Percentiles rank a stretch among this genome's conserved stretches.
These are phyloP conservation scores for Pyrenophora graminea DNA, from an alignment of 2,329 filamentous ascomycete genomes.

Conservation along the genomic window DNA sequence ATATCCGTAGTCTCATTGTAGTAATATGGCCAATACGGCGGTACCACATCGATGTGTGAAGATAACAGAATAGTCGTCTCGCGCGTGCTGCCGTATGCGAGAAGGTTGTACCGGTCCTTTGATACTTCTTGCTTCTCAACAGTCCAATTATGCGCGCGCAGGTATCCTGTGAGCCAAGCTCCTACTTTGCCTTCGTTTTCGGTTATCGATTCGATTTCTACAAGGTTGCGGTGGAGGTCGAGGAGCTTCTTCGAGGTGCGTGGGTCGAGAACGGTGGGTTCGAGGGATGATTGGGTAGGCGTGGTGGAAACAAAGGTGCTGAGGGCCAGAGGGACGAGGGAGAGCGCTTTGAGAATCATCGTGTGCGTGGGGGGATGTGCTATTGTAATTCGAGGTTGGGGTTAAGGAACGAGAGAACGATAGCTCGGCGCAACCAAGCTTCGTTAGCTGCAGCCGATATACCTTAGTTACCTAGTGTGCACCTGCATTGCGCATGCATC, in stretches of 20 bases:
- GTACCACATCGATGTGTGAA: slow-evolving; percentile 77
- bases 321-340: slow-evolving; percentile 18
- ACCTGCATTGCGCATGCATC: background rate
- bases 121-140: slow-evolving; percentile 63
- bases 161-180: slow-evolving; percentile 68
- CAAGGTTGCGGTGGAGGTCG: slow-evolving; percentile 73
- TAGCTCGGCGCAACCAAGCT: background rate
- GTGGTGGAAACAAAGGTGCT: slow-evolving; percentile 11
- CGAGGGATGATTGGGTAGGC: slow-evolving; percentile 5
- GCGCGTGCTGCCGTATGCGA: slow-evolving; percentile 64
- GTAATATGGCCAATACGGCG: slow-evolving; percentile 72
- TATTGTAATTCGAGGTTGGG: slow-evolving; percentile 4
- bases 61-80: slow-evolving; percentile 68
- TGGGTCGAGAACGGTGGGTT: slow-evolving; percentile 23
- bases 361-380: background rate
- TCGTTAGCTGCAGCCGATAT: background rate
- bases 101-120: slow-evolving; percentile 70
- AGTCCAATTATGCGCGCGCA: slow-evolving; percentile 63
- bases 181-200: slow-evolving; percentile 71
- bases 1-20: slow-evolving; percentile 53
- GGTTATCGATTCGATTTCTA: slow-evolving; percentile 73
- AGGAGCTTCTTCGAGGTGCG: slow-evolving; percentile 58
- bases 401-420: background rate
- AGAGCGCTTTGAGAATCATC: slow-evolving; percentile 24
- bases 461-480: background rate